These are phyloP conservation scores for Diplodia scrobiculata DNA, from an alignment of 2,329 filamentous ascomycete genomes.

Conservation along the genomic window DNA sequence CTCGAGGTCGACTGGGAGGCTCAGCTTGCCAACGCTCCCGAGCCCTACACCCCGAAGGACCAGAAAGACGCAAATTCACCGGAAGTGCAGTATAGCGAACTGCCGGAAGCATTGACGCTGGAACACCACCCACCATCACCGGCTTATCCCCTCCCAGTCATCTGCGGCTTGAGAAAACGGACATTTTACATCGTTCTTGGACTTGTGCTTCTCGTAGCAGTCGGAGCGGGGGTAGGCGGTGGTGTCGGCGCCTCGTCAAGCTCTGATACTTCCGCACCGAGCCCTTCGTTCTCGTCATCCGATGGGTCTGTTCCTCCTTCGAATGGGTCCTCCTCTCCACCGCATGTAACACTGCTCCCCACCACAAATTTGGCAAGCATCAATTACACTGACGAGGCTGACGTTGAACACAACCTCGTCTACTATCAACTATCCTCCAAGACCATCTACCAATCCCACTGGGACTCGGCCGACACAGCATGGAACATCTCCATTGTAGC, in stretches of 20 bases:
- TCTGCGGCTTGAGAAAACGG: background rate
- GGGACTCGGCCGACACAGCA: background rate
- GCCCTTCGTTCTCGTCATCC: background rate
- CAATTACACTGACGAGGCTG: background rate
- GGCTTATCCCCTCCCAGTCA: background rate
- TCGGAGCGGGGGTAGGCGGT: too few relatives aligned
- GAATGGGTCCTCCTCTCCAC: background rate
- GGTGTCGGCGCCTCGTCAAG: too few relatives aligned
- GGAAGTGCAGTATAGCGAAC: background rate
- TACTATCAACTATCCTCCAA: background rate
- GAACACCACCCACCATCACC: background rate
- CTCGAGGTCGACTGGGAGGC: background rate
- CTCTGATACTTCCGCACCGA: background rate
- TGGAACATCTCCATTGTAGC: background rate
- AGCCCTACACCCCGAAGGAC: background rate
- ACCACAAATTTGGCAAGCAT: background rate
- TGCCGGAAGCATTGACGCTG: background rate
- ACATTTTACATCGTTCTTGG: too few relatives aligned
- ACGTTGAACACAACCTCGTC: background rate
- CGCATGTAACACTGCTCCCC: background rate
- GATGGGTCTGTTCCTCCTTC: background rate
- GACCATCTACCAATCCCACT: background rate
- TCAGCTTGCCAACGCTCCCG: background rate
- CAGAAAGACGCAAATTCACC: background rate
- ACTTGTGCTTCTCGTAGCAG: too few relatives aligned